Base-by-base conservation (phyloP, 257 asterid species). In the Euphrasia confusa region DNA sequence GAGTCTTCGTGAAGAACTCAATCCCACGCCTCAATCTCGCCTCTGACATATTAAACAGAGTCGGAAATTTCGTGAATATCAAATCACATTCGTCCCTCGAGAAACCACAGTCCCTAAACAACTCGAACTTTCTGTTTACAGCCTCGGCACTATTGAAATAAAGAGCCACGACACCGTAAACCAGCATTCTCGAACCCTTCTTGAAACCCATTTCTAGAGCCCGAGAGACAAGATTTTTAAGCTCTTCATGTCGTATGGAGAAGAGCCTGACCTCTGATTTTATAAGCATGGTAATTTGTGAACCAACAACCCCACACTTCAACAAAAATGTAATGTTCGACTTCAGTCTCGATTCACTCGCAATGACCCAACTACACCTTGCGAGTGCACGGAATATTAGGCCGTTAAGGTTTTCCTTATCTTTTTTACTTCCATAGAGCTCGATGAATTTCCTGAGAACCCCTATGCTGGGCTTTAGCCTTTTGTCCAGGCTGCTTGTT, bases 401-500 rank as follows among this genome's bases (percentile, higher is more conserved):
- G 40, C 24, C 63, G 8, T 4, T 53, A 54, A 69, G 9, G 33
- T 30, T 18, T 40, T 27, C 21, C 12, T 21, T 37, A 35, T 49
- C 33, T 14, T 27, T 32, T 9, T 4, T 32, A 18, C 45, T 67
- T 26, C 33, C 57, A 21, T 74, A 37, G 13, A 63, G 30, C 44
- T 42, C 59, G 24, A 79, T 65, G 33, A 76, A 62, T 63, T 1
- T 48, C 67, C 58, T 73, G 33, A 76, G 53, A 33, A 60, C 54
- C 45, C 40, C 76, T 21, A 71, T 58, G 65, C 64, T 50, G 7
- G 81, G 84, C 68, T 28, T 72, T 21, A 79, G 27, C 24, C 5
- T 68, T 54, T 52, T 74, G 15, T 69, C 68, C 75, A 79, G 48
- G 52, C 79, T 73, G 60, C 67, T 27, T 12, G 63, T 27, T 50